Evolutionary conservation across 2,329 filamentous ascomycete genomes (phyloP).

Genomic region (Emericellopsis atlantica): DNA sequence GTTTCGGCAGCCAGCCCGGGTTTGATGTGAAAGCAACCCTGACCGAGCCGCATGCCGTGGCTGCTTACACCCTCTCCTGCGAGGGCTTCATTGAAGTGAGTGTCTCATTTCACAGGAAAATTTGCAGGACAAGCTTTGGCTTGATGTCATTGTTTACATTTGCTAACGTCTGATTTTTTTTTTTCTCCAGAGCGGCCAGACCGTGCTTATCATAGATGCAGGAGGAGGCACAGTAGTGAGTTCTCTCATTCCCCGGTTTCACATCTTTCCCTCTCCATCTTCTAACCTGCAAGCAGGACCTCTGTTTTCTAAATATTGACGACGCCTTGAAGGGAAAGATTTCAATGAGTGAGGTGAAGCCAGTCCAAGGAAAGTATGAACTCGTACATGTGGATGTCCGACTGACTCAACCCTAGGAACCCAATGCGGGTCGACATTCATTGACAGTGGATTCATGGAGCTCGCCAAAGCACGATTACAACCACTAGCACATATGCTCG

Average conservation of each 20-base stretch:
- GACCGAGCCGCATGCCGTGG: not conserved
- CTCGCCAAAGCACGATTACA: not conserved
- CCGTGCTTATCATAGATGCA: not conserved
- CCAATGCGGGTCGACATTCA: not conserved
- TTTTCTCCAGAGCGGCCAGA: not conserved
- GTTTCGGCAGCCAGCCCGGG: not conserved
- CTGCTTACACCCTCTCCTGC: not conserved
- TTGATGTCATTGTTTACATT: not conserved
- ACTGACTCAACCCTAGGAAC: not conserved
- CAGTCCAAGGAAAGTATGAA: not conserved
- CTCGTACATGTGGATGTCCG: not conserved
- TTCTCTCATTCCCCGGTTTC: not conserved
- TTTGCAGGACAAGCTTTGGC: not conserved
- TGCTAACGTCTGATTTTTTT: not conserved
- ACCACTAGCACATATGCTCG: not conserved
- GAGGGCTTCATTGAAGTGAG: not conserved
- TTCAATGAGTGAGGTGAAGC: not conserved
- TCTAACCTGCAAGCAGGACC: not conserved
- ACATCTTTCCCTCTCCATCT: not conserved
- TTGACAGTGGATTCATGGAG: not conserved
- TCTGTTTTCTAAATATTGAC: not conserved
- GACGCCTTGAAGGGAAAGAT: not conserved
- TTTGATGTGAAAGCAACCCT: not conserved
- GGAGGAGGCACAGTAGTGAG: conserved; percentile 1
- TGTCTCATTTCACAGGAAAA: not conserved